Percentiles rank a stretch among this genome's conserved stretches.
phyloP scores from a whole-genome alignment of 192 early-diverging fungal species.

The Backusella morwellensis region DNA sequence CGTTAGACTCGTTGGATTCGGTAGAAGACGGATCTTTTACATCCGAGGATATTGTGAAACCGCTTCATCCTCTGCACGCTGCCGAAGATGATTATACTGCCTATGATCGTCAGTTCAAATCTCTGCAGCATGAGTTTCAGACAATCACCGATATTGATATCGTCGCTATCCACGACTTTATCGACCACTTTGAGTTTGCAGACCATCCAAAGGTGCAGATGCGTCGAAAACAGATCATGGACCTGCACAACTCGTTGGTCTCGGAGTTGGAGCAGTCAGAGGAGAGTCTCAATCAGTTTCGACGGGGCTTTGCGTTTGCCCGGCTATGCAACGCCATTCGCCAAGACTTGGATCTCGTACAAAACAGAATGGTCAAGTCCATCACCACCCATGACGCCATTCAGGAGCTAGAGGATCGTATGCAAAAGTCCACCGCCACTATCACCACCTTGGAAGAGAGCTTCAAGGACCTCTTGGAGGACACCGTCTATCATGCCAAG shows the following conservation, averaged over 20 bases:
- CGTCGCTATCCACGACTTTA: background rate
- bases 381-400: slow-evolving; percentile 29
- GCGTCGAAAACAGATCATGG: background rate
- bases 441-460: background rate
- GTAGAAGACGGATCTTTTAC: background rate
- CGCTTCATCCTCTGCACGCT: slow-evolving; percentile 22
- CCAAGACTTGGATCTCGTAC: slow-evolving; percentile 22
- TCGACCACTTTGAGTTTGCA: background rate
- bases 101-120: slow-evolving; percentile 10
- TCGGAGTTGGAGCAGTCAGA: background rate
- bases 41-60: background rate
- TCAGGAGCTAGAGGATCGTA: slow-evolving; percentile 23
- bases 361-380: slow-evolving; percentile 28
- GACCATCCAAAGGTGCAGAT: background rate
- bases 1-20: background rate
- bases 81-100: slow-evolving; percentile 16
- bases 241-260: background rate
- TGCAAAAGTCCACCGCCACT: background rate
- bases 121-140: background rate
- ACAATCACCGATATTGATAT: background rate
- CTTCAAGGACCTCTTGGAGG: background rate
- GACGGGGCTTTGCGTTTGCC: background rate
- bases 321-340: background rate
- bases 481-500: background rate
- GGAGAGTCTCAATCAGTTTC: background rate